These are phyloP conservation scores for Hemisphaericaspora subhashii DNA, from an alignment of 1,139 yeast genomes.

Conservation along the genomic window DNA sequence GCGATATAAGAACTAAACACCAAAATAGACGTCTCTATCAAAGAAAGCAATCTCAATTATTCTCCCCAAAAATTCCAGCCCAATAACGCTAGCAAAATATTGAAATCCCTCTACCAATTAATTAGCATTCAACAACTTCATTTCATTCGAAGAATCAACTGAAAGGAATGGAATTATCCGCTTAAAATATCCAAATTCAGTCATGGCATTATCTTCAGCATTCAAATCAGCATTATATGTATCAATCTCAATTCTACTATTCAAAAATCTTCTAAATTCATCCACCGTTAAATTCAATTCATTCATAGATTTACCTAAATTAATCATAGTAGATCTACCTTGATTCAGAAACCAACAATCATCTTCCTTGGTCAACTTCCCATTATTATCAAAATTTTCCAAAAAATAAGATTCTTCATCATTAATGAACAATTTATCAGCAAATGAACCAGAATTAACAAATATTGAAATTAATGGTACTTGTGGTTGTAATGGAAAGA, in stretches of 20 bases:
- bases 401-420: slow-evolving; percentile 25
- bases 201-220: slow-evolving; percentile 13
- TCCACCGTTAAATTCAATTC: slow-evolving; percentile 61
- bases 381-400: slow-evolving; percentile 5
- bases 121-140: slow-evolving; percentile 41
- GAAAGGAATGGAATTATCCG: slow-evolving; percentile 43
- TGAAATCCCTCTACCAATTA: slow-evolving; percentile 10
- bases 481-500: slow-evolving; percentile 26
- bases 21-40: slow-evolving; percentile 1
- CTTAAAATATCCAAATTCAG: slow-evolving; percentile 38
- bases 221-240: slow-evolving; percentile 24
- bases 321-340: slow-evolving; percentile 17
- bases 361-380: slow-evolving; percentile 23
- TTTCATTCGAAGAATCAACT: slow-evolving; percentile 40
- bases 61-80: background rate
- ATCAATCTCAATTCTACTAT: slow-evolving; percentile 37
- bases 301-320: slow-evolving; percentile 63
- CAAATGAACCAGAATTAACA: slow-evolving; percentile 31
- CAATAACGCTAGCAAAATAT: background rate
- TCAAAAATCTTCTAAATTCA: slow-evolving; percentile 60
- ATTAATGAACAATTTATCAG: slow-evolving; percentile 30
- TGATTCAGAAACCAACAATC: slow-evolving; percentile 7
- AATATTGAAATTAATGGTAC: slow-evolving; percentile 40
- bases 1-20: background rate
- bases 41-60: background rate